A percentile compares a stretch with the other conserved stretches of the same genome.
Conservation (phyloP, 2,329 filamentous ascomycete species). For the Colletotrichum tamarilloi region DNA sequence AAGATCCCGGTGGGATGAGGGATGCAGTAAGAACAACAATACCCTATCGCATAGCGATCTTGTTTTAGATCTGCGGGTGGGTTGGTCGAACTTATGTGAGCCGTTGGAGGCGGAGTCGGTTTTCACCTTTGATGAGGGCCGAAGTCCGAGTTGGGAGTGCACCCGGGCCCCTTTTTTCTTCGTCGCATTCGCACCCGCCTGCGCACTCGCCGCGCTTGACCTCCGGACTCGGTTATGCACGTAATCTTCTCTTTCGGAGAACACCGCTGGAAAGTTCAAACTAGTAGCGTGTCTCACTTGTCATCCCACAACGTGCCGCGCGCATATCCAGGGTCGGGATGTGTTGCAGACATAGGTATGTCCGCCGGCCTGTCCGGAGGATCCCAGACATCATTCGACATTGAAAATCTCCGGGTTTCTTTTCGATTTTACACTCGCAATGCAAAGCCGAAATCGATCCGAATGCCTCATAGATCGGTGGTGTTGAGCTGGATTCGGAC, state of each 20-base stretch:
- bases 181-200: conserved; percentile 3
- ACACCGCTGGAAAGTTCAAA: not conserved
- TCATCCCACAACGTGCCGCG: not conserved
- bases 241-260: not conserved
- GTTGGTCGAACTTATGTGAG: not conserved
- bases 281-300: not conserved
- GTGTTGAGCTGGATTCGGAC: not conserved
- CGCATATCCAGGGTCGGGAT: not conserved
- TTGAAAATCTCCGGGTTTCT: not conserved
- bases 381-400: not conserved
- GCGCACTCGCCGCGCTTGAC: not conserved
- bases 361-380: not conserved
- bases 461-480: not conserved
- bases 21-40: not conserved
- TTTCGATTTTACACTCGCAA: not conserved
- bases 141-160: not conserved
- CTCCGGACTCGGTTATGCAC: conserved; percentile 3
- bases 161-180: not conserved
- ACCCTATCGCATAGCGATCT: not conserved
- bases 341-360: not conserved
- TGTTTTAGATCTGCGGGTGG: no score
- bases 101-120: not conserved
- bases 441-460: not conserved
- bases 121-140: not conserved
- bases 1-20: not conserved